Evolutionary conservation across 306 rosid genomes (phyloP), one percentile per base, ranked within the genome.

Genomic region (Fragaria iinumae): DNA sequence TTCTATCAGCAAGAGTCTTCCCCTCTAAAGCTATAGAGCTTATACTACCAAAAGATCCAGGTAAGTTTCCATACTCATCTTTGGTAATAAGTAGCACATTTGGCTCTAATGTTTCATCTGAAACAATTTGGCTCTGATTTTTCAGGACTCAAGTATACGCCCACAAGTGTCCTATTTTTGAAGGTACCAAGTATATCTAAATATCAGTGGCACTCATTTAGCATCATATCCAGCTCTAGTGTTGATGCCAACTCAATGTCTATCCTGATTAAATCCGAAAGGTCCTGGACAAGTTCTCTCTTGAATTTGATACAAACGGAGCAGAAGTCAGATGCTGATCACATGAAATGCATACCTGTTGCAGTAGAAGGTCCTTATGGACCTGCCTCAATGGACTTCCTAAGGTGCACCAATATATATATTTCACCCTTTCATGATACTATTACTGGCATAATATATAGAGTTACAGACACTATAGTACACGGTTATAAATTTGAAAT

Each of bases 311-410:
- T 92, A 75, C 84, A 86, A 43, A 82, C 84, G 45, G 87, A 86
- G 77, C 71, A 82, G 14, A 78, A 86, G 67, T 86, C 81, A 32
- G 84, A 83, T 45, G 52, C 83, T 18, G 88, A 82, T 69, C 82
- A 75, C 75, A 57, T 68, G 73, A 89, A 82, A 69, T 82, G 84
- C 80, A 83, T 92, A 66, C 85, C 92, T 66, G 79, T 95, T 79
- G 95, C 93, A 55, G 83, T 89, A 44, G 96, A 95, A 86, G 98
- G 98, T 75, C 98, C 98, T 71, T 92, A 95, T 82, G 98, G 91
- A 79, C 97, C 97, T 74, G 73, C 90, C 70, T 87, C 92, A 20
- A 64, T 86, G 79, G 87, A 88, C 77, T 88, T 87, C 79, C 79
- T 84, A 77, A 86, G 90, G 97, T 95, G 68, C 78, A 81, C 52